Base-by-base conservation (phyloP, 495 filamentous ascomycete species). In the Podospora pseudocomata region DNA sequence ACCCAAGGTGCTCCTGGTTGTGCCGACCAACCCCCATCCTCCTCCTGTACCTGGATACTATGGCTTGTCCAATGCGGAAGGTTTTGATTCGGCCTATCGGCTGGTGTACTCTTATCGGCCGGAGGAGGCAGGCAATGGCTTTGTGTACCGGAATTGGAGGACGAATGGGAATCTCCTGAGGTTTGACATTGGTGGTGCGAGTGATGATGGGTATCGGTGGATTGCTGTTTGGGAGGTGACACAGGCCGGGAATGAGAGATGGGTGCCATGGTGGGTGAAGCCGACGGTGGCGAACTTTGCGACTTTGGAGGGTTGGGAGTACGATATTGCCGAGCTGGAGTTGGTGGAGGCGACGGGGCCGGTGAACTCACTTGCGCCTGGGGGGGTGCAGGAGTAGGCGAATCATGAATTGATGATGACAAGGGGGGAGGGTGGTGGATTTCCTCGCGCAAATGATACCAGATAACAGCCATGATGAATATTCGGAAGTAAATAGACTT, bases 41-140 rank as follows among this genome's bases (percentile, higher is more conserved):
- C 72, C 72, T 4, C 72, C 72, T 0, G 70, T 74, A 0, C 72
- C 72, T n/a, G 72, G 72, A 0, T 72, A 72, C 66, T 72, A 70
- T 60, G 72, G 66, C 39, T 68, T 74, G 15, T 70, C 62, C 18
- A 60, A 56, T 26, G 32, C 53, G 5, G 72, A 72, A 3, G 70
- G 68, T 1, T 67, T 74, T 7, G 59, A 65, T 3, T 68, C 72
- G 7, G 70, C 72, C 1, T 72, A 65, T 26, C 54, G 70, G 18
- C 64, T 72, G 6, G 49, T 72, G 15, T 65, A 70, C 20, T 68
- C 66, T 0, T 74, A 72, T 26, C 63, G 68, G 1, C 66, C 63
- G 0, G 65, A 68, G 9, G 72, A 74, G 2, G 64, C 65, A 5
- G 65, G 34, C 0, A 18, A 19, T 9, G 59, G 30, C 0, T 67